These are phyloP conservation scores for Amanita jacksonii DNA, from an alignment of 768 basidiomycete species.

Conservation along the genomic window DNA sequence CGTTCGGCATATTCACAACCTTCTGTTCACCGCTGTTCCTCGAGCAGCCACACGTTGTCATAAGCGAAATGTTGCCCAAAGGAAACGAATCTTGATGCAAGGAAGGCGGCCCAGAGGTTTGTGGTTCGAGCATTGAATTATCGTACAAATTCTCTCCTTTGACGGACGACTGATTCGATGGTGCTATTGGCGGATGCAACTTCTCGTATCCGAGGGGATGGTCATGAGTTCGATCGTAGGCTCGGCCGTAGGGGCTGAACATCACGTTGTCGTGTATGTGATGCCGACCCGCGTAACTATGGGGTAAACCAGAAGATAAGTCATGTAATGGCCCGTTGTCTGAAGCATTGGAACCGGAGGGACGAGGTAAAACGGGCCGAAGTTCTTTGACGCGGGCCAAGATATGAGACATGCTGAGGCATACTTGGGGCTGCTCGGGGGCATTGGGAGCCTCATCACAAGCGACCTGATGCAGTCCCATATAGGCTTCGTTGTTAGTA, in stretches of 20 bases:
- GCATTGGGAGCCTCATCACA: neutral
- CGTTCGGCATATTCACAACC: constrained; percentile 24
- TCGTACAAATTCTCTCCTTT: constrained; percentile 18
- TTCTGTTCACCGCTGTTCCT: constrained; percentile 40
- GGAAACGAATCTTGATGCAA: constrained; percentile 12
- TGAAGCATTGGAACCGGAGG: constrained; percentile 18
- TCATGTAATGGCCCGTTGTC: constrained; percentile 33
- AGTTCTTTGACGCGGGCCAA: constrained; percentile 54
- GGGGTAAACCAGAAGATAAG: constrained; percentile 35
- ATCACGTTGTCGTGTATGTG: constrained; percentile 34
- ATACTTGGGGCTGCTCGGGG: constrained; percentile 1
- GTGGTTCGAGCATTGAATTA: constrained; percentile 23
- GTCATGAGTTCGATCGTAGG: constrained; percentile 38
- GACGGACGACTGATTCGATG: constrained; percentile 15
- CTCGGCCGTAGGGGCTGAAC: constrained; percentile 62
- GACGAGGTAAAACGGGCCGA: constrained; percentile 64
- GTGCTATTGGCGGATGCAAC: constrained; percentile 13
- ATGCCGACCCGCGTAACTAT: constrained; percentile 32
- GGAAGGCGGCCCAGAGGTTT: constrained; percentile 17
- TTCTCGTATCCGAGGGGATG: constrained; percentile 15
- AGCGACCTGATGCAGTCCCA: neutral
- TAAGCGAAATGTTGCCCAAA: constrained; percentile 10
- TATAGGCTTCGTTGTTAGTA: constrained; percentile 19
- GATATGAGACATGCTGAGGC: constrained; percentile 29
- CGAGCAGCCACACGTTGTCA: constrained; percentile 54